Percentiles rank a stretch among this genome's conserved stretches.
phyloP scores from a whole-genome alignment of 1,139 yeast species.

The Pichia sp. region DNA sequence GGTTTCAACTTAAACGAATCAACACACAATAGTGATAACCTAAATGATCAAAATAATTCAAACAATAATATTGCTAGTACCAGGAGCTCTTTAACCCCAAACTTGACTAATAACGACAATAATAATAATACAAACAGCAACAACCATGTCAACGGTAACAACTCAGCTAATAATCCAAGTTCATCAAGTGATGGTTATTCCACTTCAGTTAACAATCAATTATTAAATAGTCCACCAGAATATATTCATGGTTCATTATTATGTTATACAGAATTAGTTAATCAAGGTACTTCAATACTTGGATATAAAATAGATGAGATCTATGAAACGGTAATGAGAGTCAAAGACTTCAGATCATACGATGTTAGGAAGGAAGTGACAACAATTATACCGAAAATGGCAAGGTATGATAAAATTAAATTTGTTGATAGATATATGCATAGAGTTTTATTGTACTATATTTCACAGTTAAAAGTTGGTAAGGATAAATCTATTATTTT shows the following conservation, averaged over 20 bases:
- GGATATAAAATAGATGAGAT: conserved; percentile 69
- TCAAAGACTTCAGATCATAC: conserved; percentile 70
- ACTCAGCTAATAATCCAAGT: not conserved
- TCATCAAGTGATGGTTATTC: not conserved
- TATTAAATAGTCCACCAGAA: conserved; percentile 43
- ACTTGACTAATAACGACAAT: not conserved
- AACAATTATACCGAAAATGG: conserved; percentile 72
- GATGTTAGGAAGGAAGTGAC: conserved; percentile 80
- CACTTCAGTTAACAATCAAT: conserved; percentile 3
- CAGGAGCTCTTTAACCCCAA: not conserved
- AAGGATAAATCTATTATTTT: conserved; percentile 75
- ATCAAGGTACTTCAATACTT: conserved; percentile 58
- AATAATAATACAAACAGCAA: not conserved
- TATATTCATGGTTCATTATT: conserved; percentile 79
- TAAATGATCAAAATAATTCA: conserved; percentile 1
- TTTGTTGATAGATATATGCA: conserved; percentile 82
- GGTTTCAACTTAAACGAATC: conserved; percentile 3
- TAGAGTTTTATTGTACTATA: conserved; percentile 68
- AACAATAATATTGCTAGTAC: not conserved
- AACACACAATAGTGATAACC: not conserved
- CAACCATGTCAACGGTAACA: not conserved
- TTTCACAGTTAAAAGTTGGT: conserved; percentile 65
- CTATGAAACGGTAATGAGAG: conserved; percentile 66
- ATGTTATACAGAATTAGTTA: conserved; percentile 75
- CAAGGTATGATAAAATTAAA: conserved; percentile 67